These are phyloP conservation scores for Podospora pseudopauciseta DNA, from an alignment of 495 filamentous ascomycete species.

Conservation along the genomic window DNA sequence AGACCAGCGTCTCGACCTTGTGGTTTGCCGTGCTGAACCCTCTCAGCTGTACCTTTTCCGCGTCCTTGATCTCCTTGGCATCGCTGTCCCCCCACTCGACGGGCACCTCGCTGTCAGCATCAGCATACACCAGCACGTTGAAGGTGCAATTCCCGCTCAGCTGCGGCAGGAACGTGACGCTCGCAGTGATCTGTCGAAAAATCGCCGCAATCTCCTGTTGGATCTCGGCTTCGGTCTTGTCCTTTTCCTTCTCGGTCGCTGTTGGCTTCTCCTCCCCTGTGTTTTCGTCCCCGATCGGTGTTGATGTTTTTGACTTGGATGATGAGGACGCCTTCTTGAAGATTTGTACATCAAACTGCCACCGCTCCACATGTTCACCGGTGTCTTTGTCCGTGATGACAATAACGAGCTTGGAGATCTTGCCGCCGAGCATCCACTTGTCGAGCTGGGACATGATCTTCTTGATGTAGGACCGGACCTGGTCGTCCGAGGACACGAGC, in stretches of 20 bases:
- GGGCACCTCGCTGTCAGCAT: slow-evolving; percentile 93
- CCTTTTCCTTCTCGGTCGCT: slow-evolving; percentile 23
- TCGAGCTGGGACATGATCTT: slow-evolving; percentile 96
- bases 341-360: slow-evolving; percentile 97
- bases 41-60: slow-evolving; percentile 90
- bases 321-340: slow-evolving; percentile 51
- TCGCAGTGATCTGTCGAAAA: slow-evolving; percentile 96
- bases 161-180: slow-evolving; percentile 93
- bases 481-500: slow-evolving; percentile 93
- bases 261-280: background rate
- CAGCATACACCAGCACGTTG: slow-evolving; percentile 96
- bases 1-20: slow-evolving; percentile 88
- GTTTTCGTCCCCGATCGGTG: slow-evolving; percentile 30
- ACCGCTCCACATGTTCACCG: slow-evolving; percentile 90
- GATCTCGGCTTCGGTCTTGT: slow-evolving; percentile 88
- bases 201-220: slow-evolving; percentile 92
- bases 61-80: slow-evolving; percentile 94
- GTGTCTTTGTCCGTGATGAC: slow-evolving; percentile 96
- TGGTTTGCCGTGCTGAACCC: slow-evolving; percentile 95
- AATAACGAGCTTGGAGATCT: slow-evolving; percentile 93
- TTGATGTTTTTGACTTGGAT: slow-evolving; percentile 35
- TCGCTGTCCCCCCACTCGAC: slow-evolving; percentile 99
- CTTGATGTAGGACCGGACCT: slow-evolving; percentile 98
- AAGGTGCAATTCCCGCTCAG: slow-evolving; percentile 93
- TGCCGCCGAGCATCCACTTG: slow-evolving; percentile 92